These are phyloP conservation scores for Cercospora sojina DNA, from an alignment of 2,329 filamentous ascomycete species.

Conservation along the genomic window DNA sequence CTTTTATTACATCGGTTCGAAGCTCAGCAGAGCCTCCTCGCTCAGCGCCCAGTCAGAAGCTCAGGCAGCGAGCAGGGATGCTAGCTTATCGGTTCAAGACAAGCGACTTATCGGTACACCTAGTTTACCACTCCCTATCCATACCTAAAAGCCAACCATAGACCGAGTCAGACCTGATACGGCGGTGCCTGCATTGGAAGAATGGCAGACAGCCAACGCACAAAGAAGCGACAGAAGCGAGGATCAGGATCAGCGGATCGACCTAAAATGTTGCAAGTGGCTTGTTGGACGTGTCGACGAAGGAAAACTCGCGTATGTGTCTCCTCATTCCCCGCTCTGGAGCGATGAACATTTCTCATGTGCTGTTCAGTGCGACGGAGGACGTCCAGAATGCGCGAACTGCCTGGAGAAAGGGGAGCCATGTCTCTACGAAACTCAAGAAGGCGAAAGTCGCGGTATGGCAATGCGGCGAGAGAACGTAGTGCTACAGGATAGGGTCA, in stretches of 20 bases:
- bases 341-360: background rate
- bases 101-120: background rate
- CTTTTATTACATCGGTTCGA: background rate
- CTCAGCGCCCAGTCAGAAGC: background rate
- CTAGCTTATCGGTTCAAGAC: background rate
- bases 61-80: background rate
- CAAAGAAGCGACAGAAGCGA: background rate
- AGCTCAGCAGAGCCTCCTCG: background rate
- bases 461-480: constrained; percentile 6
- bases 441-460: background rate
- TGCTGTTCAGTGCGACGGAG: background rate
- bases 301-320: constrained; percentile 2
- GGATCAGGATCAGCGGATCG: background rate
- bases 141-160: background rate
- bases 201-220: background rate
- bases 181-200: background rate
- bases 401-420: background rate
- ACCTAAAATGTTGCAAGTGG: constrained; percentile 3
- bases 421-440: constrained; percentile 2
- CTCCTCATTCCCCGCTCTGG: background rate
- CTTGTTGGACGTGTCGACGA: background rate
- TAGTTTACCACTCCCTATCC: background rate
- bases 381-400: background rate
- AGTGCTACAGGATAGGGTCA: constrained; percentile 1
- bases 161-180: too few species aligned